Evolutionary conservation across 768 basidiomycete genomes (phyloP).

Genomic region (Boletus tomentosulus): DNA sequence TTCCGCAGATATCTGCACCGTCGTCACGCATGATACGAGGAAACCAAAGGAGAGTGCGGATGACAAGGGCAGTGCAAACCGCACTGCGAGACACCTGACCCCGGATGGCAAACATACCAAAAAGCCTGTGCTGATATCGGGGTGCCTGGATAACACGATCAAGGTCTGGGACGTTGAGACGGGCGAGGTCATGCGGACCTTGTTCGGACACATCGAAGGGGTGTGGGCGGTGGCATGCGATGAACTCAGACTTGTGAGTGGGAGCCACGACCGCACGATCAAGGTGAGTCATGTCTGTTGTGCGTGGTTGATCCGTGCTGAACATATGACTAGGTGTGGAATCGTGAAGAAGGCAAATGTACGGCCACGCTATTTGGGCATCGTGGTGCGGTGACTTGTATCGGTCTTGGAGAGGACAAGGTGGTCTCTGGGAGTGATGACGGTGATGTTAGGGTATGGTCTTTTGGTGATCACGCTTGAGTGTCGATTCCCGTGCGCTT

Average conservation of each 20-base stretch:
- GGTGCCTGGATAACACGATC: conserved; percentile 92
- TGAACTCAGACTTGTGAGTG: conserved; percentile 86
- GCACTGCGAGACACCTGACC: background rate
- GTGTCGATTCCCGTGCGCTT: background rate
- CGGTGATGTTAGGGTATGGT: conserved; percentile 83
- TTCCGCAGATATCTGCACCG: conserved; percentile 25
- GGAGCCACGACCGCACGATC: conserved; percentile 94
- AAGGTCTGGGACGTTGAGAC: conserved; percentile 94
- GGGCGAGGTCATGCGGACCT: conserved; percentile 69
- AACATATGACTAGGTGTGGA: conserved; percentile 70
- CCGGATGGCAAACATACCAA: conserved; percentile 24
- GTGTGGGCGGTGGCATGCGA: conserved; percentile 96
- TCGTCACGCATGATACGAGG: conserved; percentile 26
- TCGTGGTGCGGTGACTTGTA: conserved; percentile 87
- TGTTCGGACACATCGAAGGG: conserved; percentile 98
- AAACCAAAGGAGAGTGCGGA: conserved; percentile 11
- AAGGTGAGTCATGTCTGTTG: conserved; percentile 54
- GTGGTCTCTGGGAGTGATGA: conserved; percentile 97
- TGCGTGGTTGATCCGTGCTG: background rate
- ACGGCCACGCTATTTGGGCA: conserved; percentile 91
- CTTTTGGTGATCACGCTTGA: conserved; percentile 41
- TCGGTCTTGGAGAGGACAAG: conserved; percentile 90
- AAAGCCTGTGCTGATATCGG: conserved; percentile 79
- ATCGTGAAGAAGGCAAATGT: conserved; percentile 82
- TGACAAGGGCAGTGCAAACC: conserved; percentile 7